Conservation (phyloP, 75 land plant species). For the Picea sitchensis region DNA sequence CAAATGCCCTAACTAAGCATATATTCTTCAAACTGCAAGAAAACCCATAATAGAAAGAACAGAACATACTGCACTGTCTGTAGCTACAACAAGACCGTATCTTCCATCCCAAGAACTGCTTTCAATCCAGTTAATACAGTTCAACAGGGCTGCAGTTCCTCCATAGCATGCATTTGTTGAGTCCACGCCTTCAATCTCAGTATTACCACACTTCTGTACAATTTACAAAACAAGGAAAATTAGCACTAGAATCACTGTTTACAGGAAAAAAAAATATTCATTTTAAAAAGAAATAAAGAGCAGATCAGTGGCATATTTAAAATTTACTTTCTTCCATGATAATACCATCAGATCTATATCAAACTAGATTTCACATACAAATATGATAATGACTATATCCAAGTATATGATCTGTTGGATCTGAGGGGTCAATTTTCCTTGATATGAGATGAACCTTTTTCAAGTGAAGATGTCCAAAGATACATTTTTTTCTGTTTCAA, state of each 20-base stretch:
- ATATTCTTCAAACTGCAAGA: not conserved
- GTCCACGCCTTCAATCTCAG: conserved; percentile 95
- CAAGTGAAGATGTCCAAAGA: too few relatives aligned
- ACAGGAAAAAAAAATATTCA: conserved; percentile 1
- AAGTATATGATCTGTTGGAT: too few relatives aligned
- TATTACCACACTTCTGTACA: conserved; percentile 77
- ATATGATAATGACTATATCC: too few relatives aligned
- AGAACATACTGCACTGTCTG: conserved; percentile 94
- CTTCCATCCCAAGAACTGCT: conserved; percentile 98
- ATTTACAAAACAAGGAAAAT: conserved; percentile 1
- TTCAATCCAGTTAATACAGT: conserved; percentile 97
- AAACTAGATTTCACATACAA: too few relatives aligned
- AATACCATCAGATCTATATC: too few relatives aligned
- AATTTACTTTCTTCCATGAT: too few relatives aligned
- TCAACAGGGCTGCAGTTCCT: conserved; percentile 95
- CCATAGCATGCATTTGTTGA: conserved; percentile 99
- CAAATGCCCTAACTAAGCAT: not conserved
- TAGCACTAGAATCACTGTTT: not conserved
- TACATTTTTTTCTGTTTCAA: too few relatives aligned
- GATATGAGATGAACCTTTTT: too few relatives aligned
- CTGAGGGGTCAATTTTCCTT: too few relatives aligned
- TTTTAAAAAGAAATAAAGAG: too few relatives aligned
- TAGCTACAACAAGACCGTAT: conserved; percentile 92
- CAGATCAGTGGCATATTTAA: too few relatives aligned
- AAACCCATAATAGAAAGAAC: conserved; percentile 8